Conservation (phyloP, 495 filamentous ascomycete species). For the Trichoderma virens region DNA sequence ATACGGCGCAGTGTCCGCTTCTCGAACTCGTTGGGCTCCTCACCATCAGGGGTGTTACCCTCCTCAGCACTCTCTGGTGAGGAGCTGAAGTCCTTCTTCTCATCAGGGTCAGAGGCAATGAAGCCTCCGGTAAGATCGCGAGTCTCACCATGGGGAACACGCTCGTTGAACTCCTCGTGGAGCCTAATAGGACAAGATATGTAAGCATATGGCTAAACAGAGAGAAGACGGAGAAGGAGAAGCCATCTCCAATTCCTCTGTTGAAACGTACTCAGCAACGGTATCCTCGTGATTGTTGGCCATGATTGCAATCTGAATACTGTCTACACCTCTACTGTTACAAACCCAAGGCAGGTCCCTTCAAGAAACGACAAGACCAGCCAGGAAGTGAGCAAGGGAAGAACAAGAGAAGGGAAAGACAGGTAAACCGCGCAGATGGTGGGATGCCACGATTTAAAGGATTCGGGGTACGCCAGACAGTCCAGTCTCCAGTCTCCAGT, state of each 20-base stretch:
- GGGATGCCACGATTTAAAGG: background rate
- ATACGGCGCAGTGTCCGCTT: constrained; percentile 55
- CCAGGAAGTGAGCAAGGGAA: background rate
- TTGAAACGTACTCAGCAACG: background rate
- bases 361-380: background rate
- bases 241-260: background rate
- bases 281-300: constrained; percentile 9
- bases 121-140: constrained; percentile 1
- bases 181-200: background rate
- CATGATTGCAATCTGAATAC: constrained; percentile 1
- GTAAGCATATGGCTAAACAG: background rate
- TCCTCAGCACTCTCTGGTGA: background rate
- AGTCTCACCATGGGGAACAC: background rate
- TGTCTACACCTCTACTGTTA: background rate
- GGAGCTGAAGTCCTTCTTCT: constrained; percentile 1
- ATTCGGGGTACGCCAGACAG: background rate
- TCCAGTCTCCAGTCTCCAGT: background rate
- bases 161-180: constrained; percentile 11
- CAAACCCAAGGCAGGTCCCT: constrained; percentile 2
- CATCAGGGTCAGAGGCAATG: constrained; percentile 1
- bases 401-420: background rate
- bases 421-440: background rate
- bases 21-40: constrained; percentile 53
- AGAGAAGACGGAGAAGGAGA: background rate
- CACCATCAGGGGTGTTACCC: constrained; percentile 11